A percentile compares a stretch with the other conserved stretches of the same genome.
These are phyloP conservation scores for Arthrobotrys iridis DNA, from an alignment of 2,329 filamentous ascomycete species.

Conservation along the genomic window DNA sequence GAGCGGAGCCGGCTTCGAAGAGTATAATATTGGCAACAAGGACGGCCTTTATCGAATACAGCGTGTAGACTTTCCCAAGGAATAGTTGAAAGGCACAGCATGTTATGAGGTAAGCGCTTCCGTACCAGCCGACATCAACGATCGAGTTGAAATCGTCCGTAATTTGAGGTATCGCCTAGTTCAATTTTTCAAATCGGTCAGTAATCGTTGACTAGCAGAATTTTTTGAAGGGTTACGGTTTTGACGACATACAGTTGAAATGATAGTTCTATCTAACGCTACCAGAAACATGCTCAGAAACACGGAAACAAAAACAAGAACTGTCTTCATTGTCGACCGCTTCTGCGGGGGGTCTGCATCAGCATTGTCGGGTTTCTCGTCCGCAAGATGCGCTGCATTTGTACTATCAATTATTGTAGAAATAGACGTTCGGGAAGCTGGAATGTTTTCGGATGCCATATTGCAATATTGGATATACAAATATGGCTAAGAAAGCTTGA, in stretches of 20 bases:
- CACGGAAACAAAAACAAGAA: conserved; percentile 66
- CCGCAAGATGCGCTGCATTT: neutral
- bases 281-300: conserved; percentile 69
- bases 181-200: conserved; percentile 61
- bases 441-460: neutral
- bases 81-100: conserved; percentile 62
- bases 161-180: conserved; percentile 67
- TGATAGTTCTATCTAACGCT: conserved; percentile 68
- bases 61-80: conserved; percentile 62
- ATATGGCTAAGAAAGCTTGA: too few relatives aligned
- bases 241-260: conserved; percentile 62
- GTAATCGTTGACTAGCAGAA: neutral
- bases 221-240: neutral
- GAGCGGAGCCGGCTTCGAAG: conserved; percentile 62
- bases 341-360: neutral
- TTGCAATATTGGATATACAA: too few relatives aligned
- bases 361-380: neutral
- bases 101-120: conserved; percentile 61
- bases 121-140: conserved; percentile 62
- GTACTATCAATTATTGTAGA: neutral
- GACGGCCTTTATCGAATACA: conserved; percentile 60
- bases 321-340: neutral
- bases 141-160: conserved; percentile 65
- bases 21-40: conserved; percentile 32
- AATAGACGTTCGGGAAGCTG: neutral